Conservation (phyloP, 305 asterid species). For the Coffea humblotiana region DNA sequence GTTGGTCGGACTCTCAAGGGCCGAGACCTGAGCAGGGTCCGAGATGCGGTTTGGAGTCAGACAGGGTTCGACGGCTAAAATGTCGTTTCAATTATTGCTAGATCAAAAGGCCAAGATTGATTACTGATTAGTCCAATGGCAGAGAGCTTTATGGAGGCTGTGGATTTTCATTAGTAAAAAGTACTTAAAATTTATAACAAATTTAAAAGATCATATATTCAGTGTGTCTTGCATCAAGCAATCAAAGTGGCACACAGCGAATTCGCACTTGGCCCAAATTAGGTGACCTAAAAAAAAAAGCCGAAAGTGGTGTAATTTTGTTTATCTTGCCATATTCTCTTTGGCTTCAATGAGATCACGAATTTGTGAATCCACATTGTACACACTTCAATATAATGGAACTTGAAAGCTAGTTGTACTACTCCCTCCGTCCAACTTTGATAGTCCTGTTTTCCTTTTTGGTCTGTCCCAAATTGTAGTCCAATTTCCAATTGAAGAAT, state of each 20-base stretch:
- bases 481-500: too few relatives aligned
- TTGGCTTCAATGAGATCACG: too few relatives aligned
- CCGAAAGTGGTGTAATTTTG: not conserved
- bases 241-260: not conserved
- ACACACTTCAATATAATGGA: not conserved
- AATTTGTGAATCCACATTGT: not conserved
- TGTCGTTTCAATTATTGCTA: not conserved
- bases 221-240: not conserved
- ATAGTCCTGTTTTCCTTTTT: too few relatives aligned
- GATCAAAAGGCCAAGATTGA: not conserved
- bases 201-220: too few relatives aligned
- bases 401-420: too few relatives aligned
- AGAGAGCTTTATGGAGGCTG: not conserved
- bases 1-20: slow-evolving; percentile 91
- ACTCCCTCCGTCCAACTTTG: too few relatives aligned
- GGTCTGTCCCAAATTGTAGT: too few relatives aligned
- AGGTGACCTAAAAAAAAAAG: not conserved
- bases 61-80: slow-evolving; percentile 80
- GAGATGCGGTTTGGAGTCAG: slow-evolving; percentile 95
- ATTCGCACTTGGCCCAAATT: not conserved
- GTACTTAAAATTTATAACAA: too few relatives aligned
- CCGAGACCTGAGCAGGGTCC: slow-evolving; percentile 81
- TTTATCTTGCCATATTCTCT: not conserved
- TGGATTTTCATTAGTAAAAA: too few relatives aligned
- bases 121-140: not conserved